Percentiles rank a stretch among this genome's conserved stretches.
phyloP scores from a whole-genome alignment of 1,284 basidiomycete species.

The Naganishia sp. region DNA sequence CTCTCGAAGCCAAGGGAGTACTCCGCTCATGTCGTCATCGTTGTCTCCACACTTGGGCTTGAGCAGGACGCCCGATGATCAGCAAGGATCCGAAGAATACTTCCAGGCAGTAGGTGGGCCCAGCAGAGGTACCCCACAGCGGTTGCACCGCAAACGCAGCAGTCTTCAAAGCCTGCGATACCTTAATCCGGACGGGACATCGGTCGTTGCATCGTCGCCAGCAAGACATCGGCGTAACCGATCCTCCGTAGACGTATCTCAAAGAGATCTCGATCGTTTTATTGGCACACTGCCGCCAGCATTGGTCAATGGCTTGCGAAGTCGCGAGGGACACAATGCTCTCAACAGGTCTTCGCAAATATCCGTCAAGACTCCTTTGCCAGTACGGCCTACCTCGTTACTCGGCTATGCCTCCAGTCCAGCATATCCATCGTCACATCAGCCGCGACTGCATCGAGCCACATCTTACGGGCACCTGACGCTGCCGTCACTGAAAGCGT shows the following conservation, averaged over 20 bases:
- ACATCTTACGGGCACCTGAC: conserved; percentile 14
- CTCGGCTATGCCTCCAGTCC: conserved; percentile 13
- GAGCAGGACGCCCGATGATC: conserved; percentile 12
- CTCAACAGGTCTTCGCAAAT: background rate
- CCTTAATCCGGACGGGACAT: conserved; percentile 20
- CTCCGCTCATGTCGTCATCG: background rate
- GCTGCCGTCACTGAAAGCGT: conserved; percentile 16
- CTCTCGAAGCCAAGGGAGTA: background rate
- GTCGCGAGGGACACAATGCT: background rate
- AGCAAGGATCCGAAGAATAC: background rate
- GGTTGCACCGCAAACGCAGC: conserved; percentile 27
- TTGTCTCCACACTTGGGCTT: conserved; percentile 15
- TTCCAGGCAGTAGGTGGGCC: background rate
- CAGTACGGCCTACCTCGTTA: conserved; percentile 9
- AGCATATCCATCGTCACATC: conserved; percentile 31
- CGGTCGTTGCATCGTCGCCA: conserved; percentile 18
- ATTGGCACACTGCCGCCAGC: conserved; percentile 5
- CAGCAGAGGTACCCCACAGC: background rate
- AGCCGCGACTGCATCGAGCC: conserved; percentile 21
- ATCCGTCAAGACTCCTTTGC: conserved; percentile 10
- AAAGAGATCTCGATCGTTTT: conserved; percentile 3
- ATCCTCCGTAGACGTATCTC: conserved; percentile 2
- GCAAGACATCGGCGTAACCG: conserved; percentile 19
- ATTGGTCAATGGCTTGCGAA: conserved; percentile 20
- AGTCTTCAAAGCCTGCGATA: conserved; percentile 28